Evolutionary conservation across 495 filamentous ascomycete species (phyloP).

Genomic region (Penicillium taxi): DNA sequence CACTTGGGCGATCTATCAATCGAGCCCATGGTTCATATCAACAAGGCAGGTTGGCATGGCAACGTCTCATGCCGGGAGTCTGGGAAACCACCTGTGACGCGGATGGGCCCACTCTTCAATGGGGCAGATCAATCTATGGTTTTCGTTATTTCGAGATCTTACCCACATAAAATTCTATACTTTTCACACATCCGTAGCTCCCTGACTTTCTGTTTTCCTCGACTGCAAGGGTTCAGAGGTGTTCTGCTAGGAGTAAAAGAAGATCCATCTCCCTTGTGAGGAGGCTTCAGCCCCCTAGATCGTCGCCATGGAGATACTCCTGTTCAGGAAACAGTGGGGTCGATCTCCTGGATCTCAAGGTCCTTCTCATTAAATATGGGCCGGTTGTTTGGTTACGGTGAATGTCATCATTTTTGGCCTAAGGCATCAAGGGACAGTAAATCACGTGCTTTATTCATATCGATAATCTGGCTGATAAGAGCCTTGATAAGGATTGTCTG

Average conservation of each 20-base stretch:
- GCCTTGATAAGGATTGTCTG: not conserved
- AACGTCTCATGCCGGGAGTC: conserved; percentile 28
- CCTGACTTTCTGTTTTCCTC: conserved; percentile 6
- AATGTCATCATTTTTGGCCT: conserved; percentile 15
- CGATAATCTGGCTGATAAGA: too few relatives aligned
- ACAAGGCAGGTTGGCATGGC: conserved; percentile 41
- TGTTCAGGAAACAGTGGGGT: conserved; percentile 5
- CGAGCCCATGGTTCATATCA: conserved; percentile 35
- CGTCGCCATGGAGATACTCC: conserved; percentile 19
- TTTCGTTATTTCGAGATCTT: conserved; percentile 5
- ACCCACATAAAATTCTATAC: conserved; percentile 6
- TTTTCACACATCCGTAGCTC: not conserved
- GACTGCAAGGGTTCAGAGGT: conserved; percentile 17
- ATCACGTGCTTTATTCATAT: not conserved
- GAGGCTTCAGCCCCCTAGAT: conserved; percentile 6
- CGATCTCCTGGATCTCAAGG: conserved; percentile 12
- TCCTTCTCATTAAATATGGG: too few relatives aligned
- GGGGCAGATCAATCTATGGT: conserved; percentile 8
- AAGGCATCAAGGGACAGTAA: conserved; percentile 3
- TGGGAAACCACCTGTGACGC: conserved; percentile 29
- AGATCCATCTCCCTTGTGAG: conserved; percentile 5
- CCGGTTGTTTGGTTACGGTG: too few relatives aligned
- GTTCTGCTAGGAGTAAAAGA: conserved; percentile 14
- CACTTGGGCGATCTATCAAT: conserved; percentile 33
- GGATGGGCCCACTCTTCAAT: conserved; percentile 13